Base-by-base conservation (phyloP, 2,329 filamentous ascomycete species). In the Colletotrichum melonis region DNA sequence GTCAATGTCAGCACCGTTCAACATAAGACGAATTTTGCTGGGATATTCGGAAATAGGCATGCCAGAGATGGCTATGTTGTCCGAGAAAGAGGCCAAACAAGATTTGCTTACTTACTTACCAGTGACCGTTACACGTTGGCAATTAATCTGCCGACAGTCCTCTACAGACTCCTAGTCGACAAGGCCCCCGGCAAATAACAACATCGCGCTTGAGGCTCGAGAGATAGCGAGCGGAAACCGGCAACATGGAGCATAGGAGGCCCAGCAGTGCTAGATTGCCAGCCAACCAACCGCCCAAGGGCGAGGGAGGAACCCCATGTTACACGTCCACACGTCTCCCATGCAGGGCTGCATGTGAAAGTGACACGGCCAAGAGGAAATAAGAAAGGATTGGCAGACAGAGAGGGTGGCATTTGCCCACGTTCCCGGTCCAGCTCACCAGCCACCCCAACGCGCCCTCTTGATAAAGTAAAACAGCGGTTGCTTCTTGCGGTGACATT, bases 271-370 rank as follows among this genome's bases (percentile, higher is more conserved):
- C 38, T 16, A 42, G 38, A 7, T 16, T n/a, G 42, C 8, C 19
- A 49, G 19, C n/a, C 54, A 57, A 30, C 55, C 30, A 16, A 60
- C 19, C 35, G 30, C 22, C 49, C 54, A 69, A 55, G 69, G 67
- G 32, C 55, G 22, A 8, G 46, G 60, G 49, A 70, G 49, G 66
- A 60, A 22, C 70, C 19, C 24, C 54, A 64, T 63, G 59, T 56
- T 56, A 19, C 49, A 55, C 42, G 42, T 49, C 42, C 42, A 49
- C 42, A 49, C 19, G 42, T 16, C 12, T 46, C 52, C 55, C 49
- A 38, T 64, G 52, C 60, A 30, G 59, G 54, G 55, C 57, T 65
- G 60, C 67, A 70, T 73, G 28, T 24, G 46, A 64, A 70, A 73
- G 66, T 38, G 55, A 42, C 46, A 59, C 59, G 56, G 52, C 28